Evolutionary conservation across 192 early-diverging fungal species (phyloP).

Genomic region (Backusella macrospora): DNA sequence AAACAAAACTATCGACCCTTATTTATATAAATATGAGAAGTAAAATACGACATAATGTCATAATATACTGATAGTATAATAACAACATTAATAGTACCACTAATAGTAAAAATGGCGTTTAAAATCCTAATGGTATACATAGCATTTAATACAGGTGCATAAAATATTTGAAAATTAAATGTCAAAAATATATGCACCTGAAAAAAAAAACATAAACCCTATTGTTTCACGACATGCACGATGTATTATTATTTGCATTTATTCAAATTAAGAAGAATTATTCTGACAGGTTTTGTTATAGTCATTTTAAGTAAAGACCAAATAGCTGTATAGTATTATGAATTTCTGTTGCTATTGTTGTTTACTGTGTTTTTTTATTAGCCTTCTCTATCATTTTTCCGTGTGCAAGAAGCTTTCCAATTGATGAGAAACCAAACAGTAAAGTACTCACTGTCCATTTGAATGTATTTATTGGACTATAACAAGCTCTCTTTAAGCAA

Average conservation of each 20-base stretch:
- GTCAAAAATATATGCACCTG: too few relatives aligned
- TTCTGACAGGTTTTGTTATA: neutral
- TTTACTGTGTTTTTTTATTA: conserved; percentile 12
- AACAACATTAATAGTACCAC: too few relatives aligned
- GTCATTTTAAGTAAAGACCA: neutral
- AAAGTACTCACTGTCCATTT: conserved; percentile 40
- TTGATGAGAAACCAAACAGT: conserved; percentile 30
- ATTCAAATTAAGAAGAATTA: neutral
- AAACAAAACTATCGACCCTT: neutral
- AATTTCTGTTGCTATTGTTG: too few relatives aligned
- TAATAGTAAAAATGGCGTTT: too few relatives aligned
- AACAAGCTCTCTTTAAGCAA: conserved; percentile 36
- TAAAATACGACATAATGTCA: too few relatives aligned
- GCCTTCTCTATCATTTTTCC: conserved; percentile 11
- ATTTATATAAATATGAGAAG: neutral
- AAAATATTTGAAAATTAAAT: too few relatives aligned
- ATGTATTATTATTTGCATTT: neutral
- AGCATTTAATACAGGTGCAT: too few relatives aligned
- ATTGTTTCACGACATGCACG: neutral
- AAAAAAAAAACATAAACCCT: too few relatives aligned
- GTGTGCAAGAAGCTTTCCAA: conserved; percentile 26
- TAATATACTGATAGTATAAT: too few relatives aligned
- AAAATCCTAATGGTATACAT: too few relatives aligned
- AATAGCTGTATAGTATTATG: too few relatives aligned
- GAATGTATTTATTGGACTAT: conserved; percentile 26